Conservation (phyloP, 805 yeast genomes). For the Ogataea paraovalis region DNA sequence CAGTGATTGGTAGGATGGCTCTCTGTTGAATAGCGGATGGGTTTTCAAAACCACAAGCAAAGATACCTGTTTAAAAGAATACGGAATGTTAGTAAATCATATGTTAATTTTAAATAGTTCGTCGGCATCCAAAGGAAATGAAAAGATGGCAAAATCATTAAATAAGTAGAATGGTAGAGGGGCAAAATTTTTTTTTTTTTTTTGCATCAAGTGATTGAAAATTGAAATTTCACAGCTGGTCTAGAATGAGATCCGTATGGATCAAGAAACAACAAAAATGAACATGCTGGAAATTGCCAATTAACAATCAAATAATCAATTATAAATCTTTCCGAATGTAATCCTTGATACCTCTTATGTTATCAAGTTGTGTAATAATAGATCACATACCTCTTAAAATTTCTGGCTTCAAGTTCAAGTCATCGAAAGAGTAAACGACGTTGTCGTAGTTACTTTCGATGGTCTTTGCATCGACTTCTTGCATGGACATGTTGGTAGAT, state of each 20-base stretch:
- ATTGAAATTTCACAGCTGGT: no score
- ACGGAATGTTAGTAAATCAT: constrained; percentile 29
- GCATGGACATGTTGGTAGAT: constrained; percentile 41
- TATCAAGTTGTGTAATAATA: background rate
- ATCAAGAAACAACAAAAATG: no score
- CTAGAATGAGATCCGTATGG: no score
- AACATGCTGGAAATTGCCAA: no score
- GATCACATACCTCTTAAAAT: constrained; percentile 53
- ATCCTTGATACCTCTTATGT: no score
- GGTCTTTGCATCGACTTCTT: constrained; percentile 72
- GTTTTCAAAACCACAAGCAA: constrained; percentile 88
- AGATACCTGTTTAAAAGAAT: constrained; percentile 51
- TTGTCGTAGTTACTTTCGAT: constrained; percentile 97
- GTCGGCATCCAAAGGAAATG: no score
- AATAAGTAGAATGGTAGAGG: background rate
- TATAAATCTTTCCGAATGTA: no score
- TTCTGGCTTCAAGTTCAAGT: constrained; percentile 67
- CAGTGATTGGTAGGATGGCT: constrained; percentile 92
- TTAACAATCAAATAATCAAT: no score
- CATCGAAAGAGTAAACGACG: constrained; percentile 73
- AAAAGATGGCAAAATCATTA: no score
- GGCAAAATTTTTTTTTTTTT: constrained; percentile 4
- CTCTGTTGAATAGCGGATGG: constrained; percentile 98
- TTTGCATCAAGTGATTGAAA: no score
- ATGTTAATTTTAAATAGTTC: no score